Evolutionary conservation across 2,329 filamentous ascomycete genomes (phyloP), one percentile per base, ranked within the genome.

Genomic region (Xylariaceae sp.): DNA sequence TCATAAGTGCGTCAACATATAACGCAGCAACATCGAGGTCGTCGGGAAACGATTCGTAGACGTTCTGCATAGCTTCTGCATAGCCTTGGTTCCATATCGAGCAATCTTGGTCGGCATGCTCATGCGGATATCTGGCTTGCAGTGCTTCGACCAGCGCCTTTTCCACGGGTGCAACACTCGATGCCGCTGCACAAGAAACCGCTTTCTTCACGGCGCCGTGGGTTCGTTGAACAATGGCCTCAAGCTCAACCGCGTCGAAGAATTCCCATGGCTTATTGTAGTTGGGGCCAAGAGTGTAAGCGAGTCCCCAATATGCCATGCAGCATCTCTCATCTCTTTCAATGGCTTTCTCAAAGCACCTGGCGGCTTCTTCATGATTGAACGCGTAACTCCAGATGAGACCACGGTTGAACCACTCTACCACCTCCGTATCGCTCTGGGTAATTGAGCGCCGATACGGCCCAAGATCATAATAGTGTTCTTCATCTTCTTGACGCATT

Each of bases 181-280:
- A 44, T 14, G 69, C 61, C 45, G 68, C 57, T 2, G 64, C 57
- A 38, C 68, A 47, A 6, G 49, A 49, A 27, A 33, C 68, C 1
- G 80, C 82, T 48, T 74, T 61, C 48, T 62, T 48, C 50, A 74
- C 70, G 1, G 78, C 76, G 12, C 63, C 49, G 47, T 75, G 71
- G 5, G 78, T 78, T 30, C 71, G 69, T 38, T 68, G 62, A 6
- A 86, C 69, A 0, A 75, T 78, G 0, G 61, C 65, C 11, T 72
- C 66, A 5, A 85, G 70, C 55, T 90, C 87, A 0, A 73, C 67
- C 1, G 75, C 67, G 47, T 86, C 85, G 56, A 90, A 89, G 19
- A 81, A 75, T 27, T 81, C 77, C 88, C 88, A 90, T 0, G 87
- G 83, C 61, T 90, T 89, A 70, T 91, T 81, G 66, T 83, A 84